Evolutionary conservation across 1,284 basidiomycete species (phyloP).

Genomic region (Sanghuangporus baumii): DNA sequence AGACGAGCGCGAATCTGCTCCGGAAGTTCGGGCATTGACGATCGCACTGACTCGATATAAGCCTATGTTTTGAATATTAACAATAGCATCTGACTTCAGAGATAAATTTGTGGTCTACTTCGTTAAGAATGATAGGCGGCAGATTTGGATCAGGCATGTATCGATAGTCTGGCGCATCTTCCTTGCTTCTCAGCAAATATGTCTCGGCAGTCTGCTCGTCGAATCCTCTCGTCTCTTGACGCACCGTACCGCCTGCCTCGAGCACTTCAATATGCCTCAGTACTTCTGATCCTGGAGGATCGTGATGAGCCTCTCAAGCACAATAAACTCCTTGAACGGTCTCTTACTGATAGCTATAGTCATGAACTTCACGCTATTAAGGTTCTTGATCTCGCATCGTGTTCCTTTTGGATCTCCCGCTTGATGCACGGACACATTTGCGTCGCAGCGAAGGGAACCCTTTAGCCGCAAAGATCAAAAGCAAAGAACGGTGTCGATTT

Average conservation of each 20-base stretch:
- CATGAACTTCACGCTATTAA: constrained; percentile 89
- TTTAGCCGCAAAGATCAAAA: constrained; percentile 27
- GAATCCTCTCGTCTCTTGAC: constrained; percentile 90
- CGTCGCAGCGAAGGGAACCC: constrained; percentile 93
- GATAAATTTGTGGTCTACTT: constrained; percentile 33
- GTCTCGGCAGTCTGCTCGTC: constrained; percentile 82
- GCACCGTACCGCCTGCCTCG: constrained; percentile 40
- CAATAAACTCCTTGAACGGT: not conserved
- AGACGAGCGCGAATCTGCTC: constrained; percentile 61
- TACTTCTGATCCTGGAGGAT: constrained; percentile 54
- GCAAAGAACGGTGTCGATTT: not conserved
- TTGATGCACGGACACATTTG: constrained; percentile 87
- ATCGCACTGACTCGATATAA: constrained; percentile 53
- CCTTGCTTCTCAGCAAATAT: constrained; percentile 81
- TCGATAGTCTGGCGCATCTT: constrained; percentile 92
- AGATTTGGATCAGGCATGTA: constrained; percentile 99
- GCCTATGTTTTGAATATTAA: constrained; percentile 33
- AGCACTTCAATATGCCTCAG: constrained; percentile 66
- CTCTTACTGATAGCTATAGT: constrained; percentile 79
- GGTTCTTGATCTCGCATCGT: constrained; percentile 95
- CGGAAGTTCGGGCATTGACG: constrained; percentile 75
- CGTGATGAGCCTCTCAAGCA: constrained; percentile 2
- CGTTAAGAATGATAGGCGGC: constrained; percentile 65
- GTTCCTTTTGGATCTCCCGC: constrained; percentile 66
- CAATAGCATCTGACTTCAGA: not conserved